Base-by-base conservation (phyloP, 345 rosid genomes). In the Boechera retrofracta region DNA sequence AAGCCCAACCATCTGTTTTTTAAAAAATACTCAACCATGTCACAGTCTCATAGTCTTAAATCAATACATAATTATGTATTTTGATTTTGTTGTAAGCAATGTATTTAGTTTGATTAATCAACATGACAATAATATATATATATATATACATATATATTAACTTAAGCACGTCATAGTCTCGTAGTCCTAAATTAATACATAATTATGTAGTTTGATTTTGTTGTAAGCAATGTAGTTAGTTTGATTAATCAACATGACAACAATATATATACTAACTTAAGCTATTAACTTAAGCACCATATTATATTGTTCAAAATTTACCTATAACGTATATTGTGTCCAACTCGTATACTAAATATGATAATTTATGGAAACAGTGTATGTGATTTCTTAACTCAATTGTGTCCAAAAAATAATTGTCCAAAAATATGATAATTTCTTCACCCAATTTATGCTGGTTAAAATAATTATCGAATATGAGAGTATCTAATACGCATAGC, bases 211-310 rank as follows among this genome's bases (percentile, higher is more conserved):
- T 11, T 58, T 36, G 61, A 48, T 58, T 24, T 26, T 57, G 18
- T 0, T 12, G 26, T 38, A 75, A 36, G 60, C 73, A 48, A 67
- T 29, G 68, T 48, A 36, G 24, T 66, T 64, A 53, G 47, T 64
- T 56, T 55, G 59, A 41, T 18, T 53, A 54, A 0, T 48, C 51
- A 45, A 45, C 51, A 45, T 45, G 51, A 45, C 51, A 15, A 15
- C 2, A 45, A 6, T 10, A 13, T 44, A 44, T 39, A 39, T 39
- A 39, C 1, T 21, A 21, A 21, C 21, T 21, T 21, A 21, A 21
- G 21, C 21, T 21, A 41, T 15, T n/a, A 45, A 45, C 49, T 15
- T 15, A n/a, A 48, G 7, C 24, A 2, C 52, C 10, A 18, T 49
- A 49, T 49, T 49, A 16, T 49, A 48, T 7, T 2, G 5, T 49